Percentiles rank a stretch among this genome's conserved stretches.
Evolutionary conservation across 805 yeast species (phyloP).

Genomic region (Yarrowia keelungensis): DNA sequence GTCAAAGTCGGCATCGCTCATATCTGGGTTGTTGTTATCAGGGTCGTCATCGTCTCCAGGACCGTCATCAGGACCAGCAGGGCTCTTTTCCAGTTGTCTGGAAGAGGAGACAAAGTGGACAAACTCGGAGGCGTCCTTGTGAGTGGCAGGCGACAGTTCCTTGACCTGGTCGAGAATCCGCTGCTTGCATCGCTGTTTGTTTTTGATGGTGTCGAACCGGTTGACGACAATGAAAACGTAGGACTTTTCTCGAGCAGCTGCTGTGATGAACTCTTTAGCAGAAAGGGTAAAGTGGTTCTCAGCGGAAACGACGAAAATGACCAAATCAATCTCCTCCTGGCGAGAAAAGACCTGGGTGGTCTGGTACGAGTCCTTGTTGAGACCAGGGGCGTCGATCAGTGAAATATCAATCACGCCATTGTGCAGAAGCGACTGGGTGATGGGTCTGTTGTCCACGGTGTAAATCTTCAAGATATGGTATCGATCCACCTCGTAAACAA

Average conservation of each 20-base stretch:
- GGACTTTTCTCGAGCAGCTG: conserved; percentile 90
- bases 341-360: conserved; percentile 94
- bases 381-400: conserved; percentile 96
- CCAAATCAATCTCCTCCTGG: conserved; percentile 96
- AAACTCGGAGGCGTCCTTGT: conserved; percentile 85
- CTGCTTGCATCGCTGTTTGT: conserved; percentile 77
- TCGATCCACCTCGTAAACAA: conserved; percentile 76
- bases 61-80: conserved; percentile 52
- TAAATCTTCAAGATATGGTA: conserved; percentile 81
- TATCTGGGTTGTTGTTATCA: conserved; percentile 47
- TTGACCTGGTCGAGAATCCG: conserved; percentile 86
- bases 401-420: conserved; percentile 94
- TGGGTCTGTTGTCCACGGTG: conserved; percentile 73
- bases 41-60: conserved; percentile 53
- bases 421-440: conserved; percentile 71
- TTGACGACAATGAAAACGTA: conserved; percentile 94
- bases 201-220: conserved; percentile 83
- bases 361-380: conserved; percentile 89
- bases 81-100: conserved; percentile 53
- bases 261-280: conserved; percentile 89
- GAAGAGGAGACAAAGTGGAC: conserved; percentile 88
- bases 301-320: conserved; percentile 94
- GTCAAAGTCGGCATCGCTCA: conserved; percentile 61
- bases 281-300: conserved; percentile 95
- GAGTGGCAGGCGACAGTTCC: conserved; percentile 85